phyloP scores from a whole-genome alignment of 148 eudicot genomes.

The Nepenthes gracilis region DNA sequence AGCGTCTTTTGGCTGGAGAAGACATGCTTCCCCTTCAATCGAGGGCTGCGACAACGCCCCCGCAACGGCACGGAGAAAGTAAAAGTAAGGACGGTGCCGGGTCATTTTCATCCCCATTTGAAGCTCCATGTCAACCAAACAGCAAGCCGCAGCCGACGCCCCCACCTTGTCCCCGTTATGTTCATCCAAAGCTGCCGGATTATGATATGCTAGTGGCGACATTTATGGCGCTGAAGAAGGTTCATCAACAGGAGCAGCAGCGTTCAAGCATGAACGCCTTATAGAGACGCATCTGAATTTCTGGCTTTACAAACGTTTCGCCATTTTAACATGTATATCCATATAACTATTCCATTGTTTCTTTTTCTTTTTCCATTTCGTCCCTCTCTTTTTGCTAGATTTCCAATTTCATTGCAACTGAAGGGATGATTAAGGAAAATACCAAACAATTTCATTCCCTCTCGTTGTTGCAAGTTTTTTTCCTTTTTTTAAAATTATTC shows the following conservation, averaged over 20 bases:
- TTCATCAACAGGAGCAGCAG: constrained; percentile 14
- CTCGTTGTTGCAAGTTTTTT: no score
- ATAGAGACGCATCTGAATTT: not conserved
- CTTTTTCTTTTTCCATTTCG: no score
- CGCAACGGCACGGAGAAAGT: not conserved
- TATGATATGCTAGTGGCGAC: constrained; percentile 53
- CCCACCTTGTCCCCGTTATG: constrained; percentile 21
- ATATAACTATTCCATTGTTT: no score
- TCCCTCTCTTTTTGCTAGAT: no score
- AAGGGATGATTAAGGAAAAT: no score
- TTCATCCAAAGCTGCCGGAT: constrained; percentile 83
- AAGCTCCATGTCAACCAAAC: constrained; percentile 9
- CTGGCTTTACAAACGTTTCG: no score
- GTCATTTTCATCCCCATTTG: not conserved
- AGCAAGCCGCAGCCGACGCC: not conserved
- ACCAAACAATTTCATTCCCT: no score
- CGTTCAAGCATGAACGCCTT: not conserved
- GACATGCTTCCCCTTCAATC: not conserved
- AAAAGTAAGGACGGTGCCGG: not conserved
- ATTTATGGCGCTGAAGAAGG: constrained; percentile 57
- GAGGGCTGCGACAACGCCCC: not conserved
- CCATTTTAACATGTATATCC: no score
- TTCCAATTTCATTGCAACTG: no score
- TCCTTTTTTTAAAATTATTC: no score
- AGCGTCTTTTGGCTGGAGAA: not conserved